Evolutionary conservation across 2,329 filamentous ascomycete genomes (phyloP), one percentile per base, ranked within the genome.

Genomic region (Cryphonectria nitschkei): DNA sequence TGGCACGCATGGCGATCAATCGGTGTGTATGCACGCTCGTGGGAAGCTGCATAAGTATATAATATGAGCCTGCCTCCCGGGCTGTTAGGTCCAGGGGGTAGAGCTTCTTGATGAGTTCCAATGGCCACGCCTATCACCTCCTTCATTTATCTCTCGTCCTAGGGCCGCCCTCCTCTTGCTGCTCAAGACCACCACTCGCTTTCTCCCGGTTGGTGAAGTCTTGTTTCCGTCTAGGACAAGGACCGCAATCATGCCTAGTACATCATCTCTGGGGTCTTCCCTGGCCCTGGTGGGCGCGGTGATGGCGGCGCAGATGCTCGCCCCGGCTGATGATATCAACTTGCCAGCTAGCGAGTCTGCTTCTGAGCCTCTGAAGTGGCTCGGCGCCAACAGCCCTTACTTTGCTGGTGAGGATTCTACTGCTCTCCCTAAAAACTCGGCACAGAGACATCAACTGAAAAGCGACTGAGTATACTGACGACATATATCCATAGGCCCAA

Each of bases 311-410:
- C 73, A 74, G 58, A n/a, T 74, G 65, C 63, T 74, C n/a, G 72
- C 72, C 22, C 73, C 73, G n/a, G 43, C 46, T 29, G 70, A 74
- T 60, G 70, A 73, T 61, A 74, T 74, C 61, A 73, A 74, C 54
- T 71, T 73, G 3, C 72, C 73, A 8, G 65, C 73, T 29, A 74
- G 72, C 69, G 70, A 70, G 52, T 71, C 73, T 39, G 72, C 73
- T 7, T 68, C 70, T 13, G 67, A 70, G 64, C 72, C 73, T 52
- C 68, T 74, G n/a, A 58, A 72, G 39, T 85, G 84, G 78, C 74
- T 86, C 19, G 86, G 86, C 29, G 86, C 82, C 39, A 88, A 88
- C 73, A 82, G 85, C 26, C 87, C 86, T 2, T 88, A 84, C 78
- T 84, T 82, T 73, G 80, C 84, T 41, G 85, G 85, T 86, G 76